A percentile compares a stretch with the other conserved stretches of the same genome.
phyloP scores from a whole-genome alignment of 768 basidiomycete species.

The Pulveroboletus sp. region DNA sequence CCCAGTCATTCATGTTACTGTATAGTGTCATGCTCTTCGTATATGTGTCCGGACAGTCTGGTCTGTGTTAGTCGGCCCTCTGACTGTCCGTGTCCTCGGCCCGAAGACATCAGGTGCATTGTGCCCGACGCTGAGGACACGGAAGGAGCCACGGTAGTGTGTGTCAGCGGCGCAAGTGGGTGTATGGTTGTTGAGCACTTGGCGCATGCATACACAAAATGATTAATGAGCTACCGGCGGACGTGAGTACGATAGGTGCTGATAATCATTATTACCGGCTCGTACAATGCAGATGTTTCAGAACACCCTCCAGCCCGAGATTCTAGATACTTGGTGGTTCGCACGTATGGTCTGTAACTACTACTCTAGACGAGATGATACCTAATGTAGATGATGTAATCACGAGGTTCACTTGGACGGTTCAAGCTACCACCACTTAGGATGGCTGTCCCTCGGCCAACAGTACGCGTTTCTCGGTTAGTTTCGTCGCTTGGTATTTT shows the following conservation, averaged over 20 bases:
- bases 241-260: background rate
- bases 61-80: constrained; percentile 51
- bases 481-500: background rate
- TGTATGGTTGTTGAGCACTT: constrained; percentile 63
- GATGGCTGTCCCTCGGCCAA: constrained; percentile 72
- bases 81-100: constrained; percentile 79
- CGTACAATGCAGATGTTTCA: too few relatives aligned
- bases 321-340: too few relatives aligned
- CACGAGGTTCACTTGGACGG: background rate
- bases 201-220: constrained; percentile 8
- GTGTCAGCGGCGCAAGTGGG: constrained; percentile 62
- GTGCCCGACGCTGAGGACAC: constrained; percentile 59
- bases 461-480: constrained; percentile 37
- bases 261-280: too few relatives aligned
- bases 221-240: constrained; percentile 10
- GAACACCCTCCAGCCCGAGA: too few relatives aligned
- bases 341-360: too few relatives aligned
- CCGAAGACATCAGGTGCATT: constrained; percentile 73
- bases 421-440: background rate
- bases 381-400: constrained; percentile 20
- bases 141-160: constrained; percentile 60
- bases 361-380: too few relatives aligned
- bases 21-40: constrained; percentile 70
- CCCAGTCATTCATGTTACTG: background rate
- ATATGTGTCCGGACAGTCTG: constrained; percentile 74